These are phyloP conservation scores for Salicornia ramosissima DNA, from an alignment of 148 eudicot genomes.

Conservation along the genomic window DNA sequence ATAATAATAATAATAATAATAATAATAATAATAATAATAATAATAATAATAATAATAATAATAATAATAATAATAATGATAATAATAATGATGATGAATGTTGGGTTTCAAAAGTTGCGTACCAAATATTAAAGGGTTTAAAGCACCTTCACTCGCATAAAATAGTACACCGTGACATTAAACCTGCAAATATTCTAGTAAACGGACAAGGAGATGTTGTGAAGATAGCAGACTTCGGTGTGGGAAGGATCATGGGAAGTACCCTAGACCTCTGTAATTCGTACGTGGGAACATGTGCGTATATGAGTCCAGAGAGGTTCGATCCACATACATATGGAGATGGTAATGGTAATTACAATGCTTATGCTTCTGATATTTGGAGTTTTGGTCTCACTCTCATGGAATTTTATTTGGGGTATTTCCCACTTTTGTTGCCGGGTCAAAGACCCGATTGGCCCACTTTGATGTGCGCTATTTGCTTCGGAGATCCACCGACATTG, in stretches of 20 bases:
- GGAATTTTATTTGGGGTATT: conserved; percentile 81
- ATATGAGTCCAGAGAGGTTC: conserved; percentile 92
- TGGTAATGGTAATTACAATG: conserved; percentile 61
- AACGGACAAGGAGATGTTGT: conserved; percentile 47
- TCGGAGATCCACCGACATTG: conserved; percentile 74
- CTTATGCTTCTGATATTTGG: conserved; percentile 88
- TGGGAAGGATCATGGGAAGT: conserved; percentile 77
- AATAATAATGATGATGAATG: no score
- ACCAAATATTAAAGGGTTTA: conserved; percentile 54
- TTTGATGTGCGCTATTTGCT: conserved; percentile 88
- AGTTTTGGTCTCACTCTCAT: conserved; percentile 71
- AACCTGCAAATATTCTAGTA: conserved; percentile 68
- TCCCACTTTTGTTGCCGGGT: conserved; percentile 63
- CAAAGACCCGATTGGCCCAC: conserved; percentile 94
- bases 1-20: no score
- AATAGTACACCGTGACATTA: conserved; percentile 79
- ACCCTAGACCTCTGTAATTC: conserved; percentile 83
- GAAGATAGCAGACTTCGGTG: conserved; percentile 86
- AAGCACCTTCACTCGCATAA: conserved; percentile 65
- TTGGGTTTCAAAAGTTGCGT: conserved; percentile 46
- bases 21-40: no score
- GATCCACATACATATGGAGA: conserved; percentile 93
- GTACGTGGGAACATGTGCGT: conserved; percentile 91
- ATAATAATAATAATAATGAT: no score
- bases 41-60: no score